Percentiles rank a stretch among this genome's conserved stretches.
phyloP scores from a whole-genome alignment of 164 flowering plant species.

The Sextonia rubra region DNA sequence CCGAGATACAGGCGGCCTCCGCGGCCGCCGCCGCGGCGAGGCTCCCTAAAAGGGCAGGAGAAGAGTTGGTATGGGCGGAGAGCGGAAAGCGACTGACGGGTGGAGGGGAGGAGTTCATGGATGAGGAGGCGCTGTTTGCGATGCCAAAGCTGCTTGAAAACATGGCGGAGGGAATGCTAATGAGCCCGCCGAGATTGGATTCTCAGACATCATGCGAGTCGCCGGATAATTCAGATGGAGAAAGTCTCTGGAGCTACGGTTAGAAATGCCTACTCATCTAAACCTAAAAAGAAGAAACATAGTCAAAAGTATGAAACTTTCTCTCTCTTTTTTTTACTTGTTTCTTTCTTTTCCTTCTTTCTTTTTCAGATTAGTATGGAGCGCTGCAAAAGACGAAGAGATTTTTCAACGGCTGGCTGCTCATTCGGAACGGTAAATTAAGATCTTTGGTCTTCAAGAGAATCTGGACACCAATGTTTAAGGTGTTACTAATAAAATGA shows the following conservation, averaged over 20 bases:
- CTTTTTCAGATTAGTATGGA: too few species aligned
- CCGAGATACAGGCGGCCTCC: slow-evolving; percentile 55
- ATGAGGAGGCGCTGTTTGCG: slow-evolving; percentile 44
- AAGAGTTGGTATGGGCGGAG: not conserved
- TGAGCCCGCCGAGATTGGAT: slow-evolving; percentile 48
- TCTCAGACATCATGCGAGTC: slow-evolving; percentile 23
- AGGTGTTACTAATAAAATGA: too few species aligned
- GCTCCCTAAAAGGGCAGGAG: slow-evolving; percentile 5
- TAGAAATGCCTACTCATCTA: too few species aligned
- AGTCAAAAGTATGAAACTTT: too few species aligned
- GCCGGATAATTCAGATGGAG: slow-evolving; percentile 27
- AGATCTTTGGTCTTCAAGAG: too few species aligned
- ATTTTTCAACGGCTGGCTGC: too few species aligned
- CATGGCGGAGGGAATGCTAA: slow-evolving; percentile 62
- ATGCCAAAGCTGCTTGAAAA: slow-evolving; percentile 49
- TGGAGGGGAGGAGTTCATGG: slow-evolving; percentile 26
- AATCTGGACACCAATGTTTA: too few species aligned
- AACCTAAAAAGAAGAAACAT: too few species aligned
- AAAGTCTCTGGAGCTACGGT: slow-evolving; percentile 36
- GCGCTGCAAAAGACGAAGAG: too few species aligned
- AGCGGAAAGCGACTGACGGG: not conserved
- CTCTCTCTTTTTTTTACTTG: too few species aligned
- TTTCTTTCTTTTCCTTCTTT: too few species aligned
- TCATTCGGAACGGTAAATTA: too few species aligned
- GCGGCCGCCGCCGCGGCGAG: slow-evolving; percentile 39